Base-by-base conservation (phyloP, 1,284 basidiomycete genomes). In the Pseudozyma sp. region DNA sequence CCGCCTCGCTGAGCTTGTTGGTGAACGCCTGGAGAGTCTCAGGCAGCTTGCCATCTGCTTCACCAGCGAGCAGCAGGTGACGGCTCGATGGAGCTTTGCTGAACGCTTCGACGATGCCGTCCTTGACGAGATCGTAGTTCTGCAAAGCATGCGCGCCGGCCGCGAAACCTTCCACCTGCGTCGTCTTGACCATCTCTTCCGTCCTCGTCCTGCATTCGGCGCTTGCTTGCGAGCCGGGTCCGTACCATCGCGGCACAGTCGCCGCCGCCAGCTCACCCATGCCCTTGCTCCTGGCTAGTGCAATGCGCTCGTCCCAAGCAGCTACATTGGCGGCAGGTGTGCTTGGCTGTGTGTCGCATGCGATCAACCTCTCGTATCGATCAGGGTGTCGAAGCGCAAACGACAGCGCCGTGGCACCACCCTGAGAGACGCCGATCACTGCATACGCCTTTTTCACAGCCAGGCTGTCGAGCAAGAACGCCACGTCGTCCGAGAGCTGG, bases 241-340 rank as follows among this genome's bases (percentile, higher is more conserved):
- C 84, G 66, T 84, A 86, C 86, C 86, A 86, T 3, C 86, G 59
- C 1, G 85, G 83, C 19, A 86, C 80, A 3, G 86, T 86, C 4
- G 61, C 85, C 19, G 85, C 79, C 0, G 86, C 85, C 7, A 86
- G 78, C 5, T 78, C 68, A 1, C 39, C 62, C 84, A 86, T 85
- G 11, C 78, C 77, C 45, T 72, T 56, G 50, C 50, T 45, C 16
- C 59, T 54, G 0, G 85, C 86, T 35, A 86, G 63, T 6, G 75
- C 81, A 54, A 86, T 86, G 16, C 86, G 81, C 24, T 86, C 85
- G 65, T 86, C 83, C 86, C 86, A 86, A 0, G 86, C 85, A 16
- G 73, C 78, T 14, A 68, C 70, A 73, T 86, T 86, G 39, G 85
- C 86, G 14, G 79, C 82, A 10, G 86, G 86, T 67, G 65, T 81